phyloP scores from a whole-genome alignment of 2,329 filamentous ascomycete genomes.

The Coccinonectria pachysandricola region DNA sequence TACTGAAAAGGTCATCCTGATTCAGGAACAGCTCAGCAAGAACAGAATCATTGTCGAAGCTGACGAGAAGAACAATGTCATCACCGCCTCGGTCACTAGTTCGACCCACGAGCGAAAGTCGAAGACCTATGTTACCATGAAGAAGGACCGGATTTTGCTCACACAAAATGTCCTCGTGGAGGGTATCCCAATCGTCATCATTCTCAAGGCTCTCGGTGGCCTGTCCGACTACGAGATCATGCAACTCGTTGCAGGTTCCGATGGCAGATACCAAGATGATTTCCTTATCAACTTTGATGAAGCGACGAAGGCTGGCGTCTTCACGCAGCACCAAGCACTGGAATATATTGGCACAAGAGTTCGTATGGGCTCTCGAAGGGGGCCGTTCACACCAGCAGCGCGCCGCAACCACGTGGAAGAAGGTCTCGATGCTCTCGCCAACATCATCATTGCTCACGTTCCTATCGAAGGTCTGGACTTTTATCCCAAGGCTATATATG shows the following conservation, averaged over 20 bases:
- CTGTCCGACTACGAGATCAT: constrained; percentile 93
- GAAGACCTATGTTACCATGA: constrained; percentile 89
- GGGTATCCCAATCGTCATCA: constrained; percentile 87
- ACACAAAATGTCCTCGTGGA: constrained; percentile 91
- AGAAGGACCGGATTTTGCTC: constrained; percentile 83
- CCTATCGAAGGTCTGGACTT: constrained; percentile 88
- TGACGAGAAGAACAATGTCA: constrained; percentile 81
- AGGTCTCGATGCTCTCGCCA: constrained; percentile 83
- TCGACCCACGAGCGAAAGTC: constrained; percentile 97
- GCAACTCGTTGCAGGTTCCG: constrained; percentile 77
- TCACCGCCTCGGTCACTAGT: constrained; percentile 93
- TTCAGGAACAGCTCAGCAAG: constrained; percentile 98
- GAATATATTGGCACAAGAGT: constrained; percentile 84
- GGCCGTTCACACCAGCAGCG: constrained; percentile 41
- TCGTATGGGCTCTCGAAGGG: constrained; percentile 68
- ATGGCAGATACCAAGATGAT: constrained; percentile 84
- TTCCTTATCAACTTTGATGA: constrained; percentile 96
- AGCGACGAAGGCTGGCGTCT: constrained; percentile 70
- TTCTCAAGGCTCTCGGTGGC: constrained; percentile 87
- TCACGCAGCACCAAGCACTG: constrained; percentile 88
- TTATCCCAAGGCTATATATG: constrained; percentile 90
- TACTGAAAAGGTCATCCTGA: constrained; percentile 96
- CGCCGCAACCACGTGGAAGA: constrained; percentile 80
- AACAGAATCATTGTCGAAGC: constrained; percentile 97
- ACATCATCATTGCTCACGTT: constrained; percentile 90